Conservation (phyloP, 129 eudicot species). For the Lactuca saligna region DNA sequence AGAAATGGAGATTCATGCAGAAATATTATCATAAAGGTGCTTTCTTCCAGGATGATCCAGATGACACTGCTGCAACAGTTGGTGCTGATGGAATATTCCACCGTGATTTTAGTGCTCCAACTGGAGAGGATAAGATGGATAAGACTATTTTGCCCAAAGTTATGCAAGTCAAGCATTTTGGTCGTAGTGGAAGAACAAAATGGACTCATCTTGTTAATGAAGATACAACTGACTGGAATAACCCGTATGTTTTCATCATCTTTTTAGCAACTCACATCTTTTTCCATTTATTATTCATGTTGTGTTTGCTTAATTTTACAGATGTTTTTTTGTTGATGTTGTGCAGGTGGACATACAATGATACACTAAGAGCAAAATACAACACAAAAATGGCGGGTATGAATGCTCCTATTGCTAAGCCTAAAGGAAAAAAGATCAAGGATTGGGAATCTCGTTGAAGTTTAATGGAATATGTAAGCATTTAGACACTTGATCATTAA, state of each 20-base stretch:
- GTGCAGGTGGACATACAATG: constrained; percentile 89
- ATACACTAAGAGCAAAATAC: constrained; percentile 79
- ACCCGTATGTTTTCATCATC: constrained; percentile 60
- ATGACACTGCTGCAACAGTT: constrained; percentile 77
- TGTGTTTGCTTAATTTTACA: too few species aligned
- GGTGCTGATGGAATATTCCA: constrained; percentile 52
- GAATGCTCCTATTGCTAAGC: constrained; percentile 80
- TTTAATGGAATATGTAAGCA: constrained; percentile 8
- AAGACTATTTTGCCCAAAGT: constrained; percentile 89
- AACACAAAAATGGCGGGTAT: constrained; percentile 92
- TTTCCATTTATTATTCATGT: constrained; percentile 5
- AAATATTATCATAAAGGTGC: constrained; percentile 97
- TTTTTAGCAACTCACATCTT: background rate
- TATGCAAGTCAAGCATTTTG: constrained; percentile 98
- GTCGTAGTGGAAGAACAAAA: constrained; percentile 95
- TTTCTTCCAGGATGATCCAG: constrained; percentile 76
- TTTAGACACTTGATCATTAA: background rate
- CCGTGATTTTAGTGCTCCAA: constrained; percentile 89
- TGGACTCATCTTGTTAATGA: constrained; percentile 98
- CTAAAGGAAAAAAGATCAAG: constrained; percentile 94
- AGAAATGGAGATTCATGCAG: constrained; percentile 98
- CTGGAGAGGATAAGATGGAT: constrained; percentile 96
- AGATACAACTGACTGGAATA: constrained; percentile 99
- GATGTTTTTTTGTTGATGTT: background rate
- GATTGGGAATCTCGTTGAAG: constrained; percentile 69